Evolutionary conservation across 2,329 filamentous ascomycete species (phyloP), one percentile per base, ranked within the genome.

Genomic region (Aspergillus sp.): DNA sequence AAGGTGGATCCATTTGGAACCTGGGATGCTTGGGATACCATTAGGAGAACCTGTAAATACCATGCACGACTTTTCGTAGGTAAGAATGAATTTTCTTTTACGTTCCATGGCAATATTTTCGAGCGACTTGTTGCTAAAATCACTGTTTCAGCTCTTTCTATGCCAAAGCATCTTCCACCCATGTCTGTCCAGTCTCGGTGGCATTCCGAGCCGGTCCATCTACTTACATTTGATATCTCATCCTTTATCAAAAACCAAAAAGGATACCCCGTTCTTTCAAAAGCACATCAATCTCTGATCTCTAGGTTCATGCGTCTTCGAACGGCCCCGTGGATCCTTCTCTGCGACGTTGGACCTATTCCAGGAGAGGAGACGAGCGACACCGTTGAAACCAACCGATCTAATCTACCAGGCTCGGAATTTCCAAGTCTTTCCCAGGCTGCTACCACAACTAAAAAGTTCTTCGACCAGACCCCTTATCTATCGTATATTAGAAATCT

Each of bases 11-110:
- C 86, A 1, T 93, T 88, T 65, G 83, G 83, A 42, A 78, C 84
- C 2, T 98, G 94, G 94, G 90, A 97, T 67, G 85, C 86, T 1
- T 98, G 93, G 93, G 85, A 98, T 64, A 76, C 85, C 19, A 86
- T 98, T 58, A 80, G 93, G 42, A 85, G 83, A 42, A 74, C 89
- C 45, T 96, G 90, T 77, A 86, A 84, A 69, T 97, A 98, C 68
- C 85, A 85, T 66, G 70, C 78, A 44, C 81, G 89, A 63, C 75
- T 98, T 32, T 85, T 82, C 58, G 81, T 96, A 67, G 88, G 91
- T 95, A 84, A 73, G 88, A 65, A 60, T 43, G 37, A 26, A 44
- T 31, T 26, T 13, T 31, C 6, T 33, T 33, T 43, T 37, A 6
- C 9, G 29, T 38, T 10, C 9, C n/a, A 27, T 11, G 10, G 8